Evolutionary conservation across 805 yeast species (phyloP).

Genomic region (Hanseniaspora clermontiae): DNA sequence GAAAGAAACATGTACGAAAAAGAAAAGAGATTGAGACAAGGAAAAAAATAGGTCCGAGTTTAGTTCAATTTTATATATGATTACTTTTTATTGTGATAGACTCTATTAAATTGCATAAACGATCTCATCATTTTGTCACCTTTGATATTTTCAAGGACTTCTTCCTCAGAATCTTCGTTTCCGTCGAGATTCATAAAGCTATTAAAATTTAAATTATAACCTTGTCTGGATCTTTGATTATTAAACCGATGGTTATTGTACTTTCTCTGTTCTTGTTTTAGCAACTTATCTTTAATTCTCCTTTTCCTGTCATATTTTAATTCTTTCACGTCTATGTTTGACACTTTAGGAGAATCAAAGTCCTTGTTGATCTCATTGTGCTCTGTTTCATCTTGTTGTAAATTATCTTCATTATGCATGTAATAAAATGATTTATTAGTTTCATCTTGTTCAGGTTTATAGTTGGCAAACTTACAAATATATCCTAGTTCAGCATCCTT

Average conservation of each 20-base stretch:
- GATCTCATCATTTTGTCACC: conserved; percentile 12
- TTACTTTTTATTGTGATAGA: not conserved
- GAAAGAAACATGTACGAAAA: conserved; percentile 86
- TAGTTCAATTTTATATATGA: not conserved
- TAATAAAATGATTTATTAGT: conserved; percentile 15
- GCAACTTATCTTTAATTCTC: conserved; percentile 8
- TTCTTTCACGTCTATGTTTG: conserved; percentile 2
- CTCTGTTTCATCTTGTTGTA: conserved; percentile 13
- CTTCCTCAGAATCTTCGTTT: not conserved
- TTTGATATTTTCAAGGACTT: not conserved
- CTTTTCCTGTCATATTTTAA: conserved; percentile 9
- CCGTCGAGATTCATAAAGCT: not conserved
- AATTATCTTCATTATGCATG: conserved; percentile 14
- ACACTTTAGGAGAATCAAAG: not conserved
- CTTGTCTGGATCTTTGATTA: not conserved
- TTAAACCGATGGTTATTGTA: not conserved
- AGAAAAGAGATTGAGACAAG: conserved; percentile 57
- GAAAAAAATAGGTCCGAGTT: conserved; percentile 25
- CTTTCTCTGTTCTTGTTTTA: not conserved
- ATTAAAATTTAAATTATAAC: not conserved
- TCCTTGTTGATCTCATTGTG: conserved; percentile 14
- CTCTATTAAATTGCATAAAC: conserved; percentile 9
- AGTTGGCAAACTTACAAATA: conserved; percentile 89
- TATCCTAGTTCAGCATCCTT: conserved; percentile 92
- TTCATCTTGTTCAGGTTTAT: conserved; percentile 33